Conservation (phyloP, 2,329 filamentous ascomycete genomes). For the Arachnopeziza araneosa region DNA sequence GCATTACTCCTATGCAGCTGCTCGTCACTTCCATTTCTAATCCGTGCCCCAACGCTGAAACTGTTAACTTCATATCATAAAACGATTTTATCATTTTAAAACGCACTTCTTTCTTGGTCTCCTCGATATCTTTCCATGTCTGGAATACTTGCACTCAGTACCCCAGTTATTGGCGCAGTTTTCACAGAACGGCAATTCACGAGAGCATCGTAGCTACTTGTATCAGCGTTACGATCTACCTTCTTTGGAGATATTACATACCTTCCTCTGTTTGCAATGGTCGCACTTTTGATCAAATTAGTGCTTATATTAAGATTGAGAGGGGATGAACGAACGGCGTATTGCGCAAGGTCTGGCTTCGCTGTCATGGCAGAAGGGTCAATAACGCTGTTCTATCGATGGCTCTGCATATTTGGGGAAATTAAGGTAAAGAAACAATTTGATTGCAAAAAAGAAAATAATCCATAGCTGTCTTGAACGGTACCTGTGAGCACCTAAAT, state of each 20-base stretch:
- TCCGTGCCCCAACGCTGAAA: neutral
- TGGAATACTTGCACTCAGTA: conserved; percentile 11
- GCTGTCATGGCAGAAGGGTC: neutral
- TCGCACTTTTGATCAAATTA: neutral
- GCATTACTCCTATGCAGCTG: neutral
- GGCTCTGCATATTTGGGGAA: neutral
- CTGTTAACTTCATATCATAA: neutral
- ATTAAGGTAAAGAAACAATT: neutral
- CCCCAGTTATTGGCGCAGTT: conserved; percentile 3
- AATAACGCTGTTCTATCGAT: neutral
- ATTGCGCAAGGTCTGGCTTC: neutral
- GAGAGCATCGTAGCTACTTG: conserved; percentile 10
- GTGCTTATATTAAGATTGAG: neutral
- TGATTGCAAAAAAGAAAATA: neutral
- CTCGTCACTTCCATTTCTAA: neutral
- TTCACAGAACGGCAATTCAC: conserved; percentile 10
- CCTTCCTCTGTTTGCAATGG: conserved; percentile 6
- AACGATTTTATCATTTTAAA: conserved; percentile 5
- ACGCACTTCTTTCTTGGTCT: neutral
- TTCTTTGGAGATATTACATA: neutral
- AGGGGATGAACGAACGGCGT: neutral
- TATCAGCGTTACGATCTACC: neutral
- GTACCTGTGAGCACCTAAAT: neutral
- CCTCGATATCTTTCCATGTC: conserved; percentile 6
- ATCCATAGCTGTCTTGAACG: neutral